Conservation (phyloP, 176 grass and related monocot species). For the Dactylis glomerata region DNA sequence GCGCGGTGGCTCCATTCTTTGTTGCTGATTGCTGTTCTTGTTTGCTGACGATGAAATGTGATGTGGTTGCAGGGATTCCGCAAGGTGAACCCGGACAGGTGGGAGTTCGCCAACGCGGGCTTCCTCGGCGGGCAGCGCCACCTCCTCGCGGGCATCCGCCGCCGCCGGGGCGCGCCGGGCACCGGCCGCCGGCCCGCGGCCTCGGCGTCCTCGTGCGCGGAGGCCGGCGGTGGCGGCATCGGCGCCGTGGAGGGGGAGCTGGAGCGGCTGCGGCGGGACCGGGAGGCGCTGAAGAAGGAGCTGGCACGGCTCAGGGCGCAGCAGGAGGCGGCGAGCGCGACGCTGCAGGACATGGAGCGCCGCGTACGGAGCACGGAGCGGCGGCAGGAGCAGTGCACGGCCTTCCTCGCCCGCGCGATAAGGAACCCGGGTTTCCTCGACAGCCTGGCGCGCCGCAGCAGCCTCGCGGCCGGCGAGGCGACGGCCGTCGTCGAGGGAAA, state of each 20-base stretch:
- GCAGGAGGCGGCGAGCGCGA: slow-evolving; percentile 36
- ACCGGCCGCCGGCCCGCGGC: not conserved
- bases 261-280: slow-evolving; percentile 46
- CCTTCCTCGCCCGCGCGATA: slow-evolving; percentile 49
- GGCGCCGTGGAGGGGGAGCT: slow-evolving; percentile 16
- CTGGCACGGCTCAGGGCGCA: slow-evolving; percentile 38
- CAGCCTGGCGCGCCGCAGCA: not conserved
- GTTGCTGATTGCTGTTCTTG: not conserved
- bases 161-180: slow-evolving; percentile 25
- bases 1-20: no score
- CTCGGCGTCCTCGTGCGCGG: not conserved
- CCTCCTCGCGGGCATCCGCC: slow-evolving; percentile 54
- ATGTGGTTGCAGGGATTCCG: slow-evolving; percentile 37
- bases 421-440: slow-evolving; percentile 33
- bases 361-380: slow-evolving; percentile 49
- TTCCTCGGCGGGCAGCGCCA: slow-evolving; percentile 58
- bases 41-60: not conserved
- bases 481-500: not conserved
- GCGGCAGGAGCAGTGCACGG: slow-evolving; percentile 51
- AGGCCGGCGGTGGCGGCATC: not conserved
- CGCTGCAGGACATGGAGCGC: slow-evolving; percentile 49
- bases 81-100: slow-evolving; percentile 62
- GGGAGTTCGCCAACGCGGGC: slow-evolving; percentile 61
- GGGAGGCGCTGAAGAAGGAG: slow-evolving; percentile 46
- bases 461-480: not conserved